These are phyloP conservation scores for Trametes cinnabarina DNA, from an alignment of 768 basidiomycete species.

Conservation along the genomic window DNA sequence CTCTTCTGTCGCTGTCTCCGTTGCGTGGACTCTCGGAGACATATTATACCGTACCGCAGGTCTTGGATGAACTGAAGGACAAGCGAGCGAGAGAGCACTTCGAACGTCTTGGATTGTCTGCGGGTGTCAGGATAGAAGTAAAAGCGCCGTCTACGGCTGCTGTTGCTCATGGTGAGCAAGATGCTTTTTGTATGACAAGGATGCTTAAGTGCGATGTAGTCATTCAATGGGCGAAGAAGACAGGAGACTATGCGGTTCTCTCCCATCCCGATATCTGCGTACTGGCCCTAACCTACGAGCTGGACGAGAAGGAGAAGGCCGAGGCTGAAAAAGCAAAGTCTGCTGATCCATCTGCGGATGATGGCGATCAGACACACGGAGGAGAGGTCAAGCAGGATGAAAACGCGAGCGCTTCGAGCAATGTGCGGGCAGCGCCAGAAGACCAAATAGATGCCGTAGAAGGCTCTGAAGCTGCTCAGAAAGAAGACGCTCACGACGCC, in stretches of 20 bases:
- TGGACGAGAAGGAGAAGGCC: conserved; percentile 55
- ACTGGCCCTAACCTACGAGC: conserved; percentile 79
- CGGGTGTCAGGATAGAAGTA: conserved; percentile 73
- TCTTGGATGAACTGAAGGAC: conserved; percentile 88
- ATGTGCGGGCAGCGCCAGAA: conserved; percentile 3
- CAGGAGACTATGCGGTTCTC: conserved; percentile 91
- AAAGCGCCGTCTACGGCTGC: conserved; percentile 68
- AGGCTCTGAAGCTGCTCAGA: not conserved
- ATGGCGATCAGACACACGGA: not conserved
- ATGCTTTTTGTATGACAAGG: not conserved
- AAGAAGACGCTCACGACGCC: conserved; percentile 14
- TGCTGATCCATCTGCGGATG: conserved; percentile 18
- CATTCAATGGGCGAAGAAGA: conserved; percentile 88
- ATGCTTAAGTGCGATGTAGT: conserved; percentile 48
- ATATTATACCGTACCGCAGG: conserved; percentile 87
- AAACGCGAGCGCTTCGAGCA: not conserved
- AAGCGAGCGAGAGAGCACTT: conserved; percentile 84
- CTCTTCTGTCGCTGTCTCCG: conserved; percentile 84
- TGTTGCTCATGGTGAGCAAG: conserved; percentile 54
- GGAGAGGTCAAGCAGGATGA: not conserved
- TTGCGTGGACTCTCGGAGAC: conserved; percentile 84
- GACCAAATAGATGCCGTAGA: not conserved
- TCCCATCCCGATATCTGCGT: conserved; percentile 90
- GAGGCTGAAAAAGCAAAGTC: conserved; percentile 24
- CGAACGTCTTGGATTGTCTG: conserved; percentile 68